Conservation (phyloP, 768 basidiomycete genomes). For the Mycena olivaceomarginata region DNA sequence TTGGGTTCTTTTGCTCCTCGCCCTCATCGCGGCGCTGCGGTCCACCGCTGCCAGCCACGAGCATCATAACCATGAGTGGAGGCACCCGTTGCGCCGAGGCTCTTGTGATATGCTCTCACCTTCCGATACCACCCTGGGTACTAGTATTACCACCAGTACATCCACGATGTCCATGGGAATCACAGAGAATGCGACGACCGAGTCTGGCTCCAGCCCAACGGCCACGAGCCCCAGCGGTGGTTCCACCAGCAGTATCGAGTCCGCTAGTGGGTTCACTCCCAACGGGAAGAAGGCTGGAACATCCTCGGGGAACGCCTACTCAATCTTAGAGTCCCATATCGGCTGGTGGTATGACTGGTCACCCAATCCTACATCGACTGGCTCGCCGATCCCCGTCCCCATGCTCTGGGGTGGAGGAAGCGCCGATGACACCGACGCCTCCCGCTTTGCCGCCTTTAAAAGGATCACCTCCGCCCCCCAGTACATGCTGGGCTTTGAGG, state of each 20-base stretch:
- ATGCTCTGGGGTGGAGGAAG: slow-evolving; percentile 71
- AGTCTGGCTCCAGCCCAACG: slow-evolving; percentile 7
- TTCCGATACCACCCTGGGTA: no score
- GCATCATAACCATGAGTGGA: no score
- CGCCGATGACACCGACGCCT: slow-evolving; percentile 61
- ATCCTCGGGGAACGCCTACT: slow-evolving; percentile 65
- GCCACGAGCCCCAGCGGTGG: not conserved
- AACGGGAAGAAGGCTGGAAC: slow-evolving; percentile 70
- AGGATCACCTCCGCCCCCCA: slow-evolving; percentile 56
- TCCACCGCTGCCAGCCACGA: no score
- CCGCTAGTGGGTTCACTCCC: slow-evolving; percentile 56
- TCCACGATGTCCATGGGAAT: no score
- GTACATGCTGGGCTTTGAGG: slow-evolving; percentile 68
- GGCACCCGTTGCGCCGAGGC: no score
- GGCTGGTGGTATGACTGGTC: slow-evolving; percentile 74
- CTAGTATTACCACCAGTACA: no score
- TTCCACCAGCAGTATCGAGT: slow-evolving; percentile 22
- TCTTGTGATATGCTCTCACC: no score
- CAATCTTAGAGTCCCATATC: slow-evolving; percentile 61
- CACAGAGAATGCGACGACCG: no score
- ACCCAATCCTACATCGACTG: slow-evolving; percentile 61
- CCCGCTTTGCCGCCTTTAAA: slow-evolving; percentile 60
- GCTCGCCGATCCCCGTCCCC: slow-evolving; percentile 63
- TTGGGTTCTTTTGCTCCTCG: no score
- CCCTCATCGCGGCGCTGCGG: no score